A percentile compares a stretch with the other conserved stretches of the same genome.
phyloP scores from a whole-genome alignment of 345 rosid genomes.

The Rhodomyrtus tomentosa region DNA sequence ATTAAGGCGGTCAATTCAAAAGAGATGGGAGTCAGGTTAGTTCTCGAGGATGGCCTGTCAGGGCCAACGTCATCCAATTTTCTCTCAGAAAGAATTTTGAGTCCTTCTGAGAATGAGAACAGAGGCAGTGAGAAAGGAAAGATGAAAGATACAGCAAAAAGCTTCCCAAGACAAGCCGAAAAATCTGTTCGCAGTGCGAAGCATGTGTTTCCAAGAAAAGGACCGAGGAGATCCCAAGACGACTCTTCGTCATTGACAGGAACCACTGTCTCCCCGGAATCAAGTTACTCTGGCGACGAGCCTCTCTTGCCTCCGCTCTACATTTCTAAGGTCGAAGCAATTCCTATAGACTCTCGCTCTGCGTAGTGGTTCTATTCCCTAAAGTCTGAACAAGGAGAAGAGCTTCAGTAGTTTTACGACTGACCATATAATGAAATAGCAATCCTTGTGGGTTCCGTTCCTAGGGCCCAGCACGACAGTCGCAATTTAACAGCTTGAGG shows the following conservation, averaged over 20 bases:
- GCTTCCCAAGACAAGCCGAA: slow-evolving; percentile 44
- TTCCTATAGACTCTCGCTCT: slow-evolving; percentile 8
- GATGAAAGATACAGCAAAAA: slow-evolving; percentile 41
- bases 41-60: slow-evolving; percentile 33
- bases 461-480: neutral
- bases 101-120: slow-evolving; percentile 17
- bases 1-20: slow-evolving; percentile 34
- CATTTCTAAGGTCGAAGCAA: slow-evolving; percentile 6
- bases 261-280: slow-evolving; percentile 12
- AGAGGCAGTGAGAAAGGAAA: slow-evolving; percentile 37
- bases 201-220: slow-evolving; percentile 55
- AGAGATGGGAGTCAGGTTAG: slow-evolving; percentile 33
- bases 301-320: slow-evolving; percentile 12
- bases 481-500: neutral
- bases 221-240: slow-evolving; percentile 25
- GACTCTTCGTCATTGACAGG: slow-evolving; percentile 15
- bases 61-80: slow-evolving; percentile 18
- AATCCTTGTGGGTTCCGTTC: neutral
- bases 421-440: neutral
- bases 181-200: slow-evolving; percentile 44
- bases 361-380: neutral
- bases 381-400: neutral
- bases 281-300: slow-evolving; percentile 36
- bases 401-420: neutral
- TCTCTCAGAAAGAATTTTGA: slow-evolving; percentile 10